Conservation (phyloP, 768 basidiomycete genomes). For the Lactarius hatsudake region DNA sequence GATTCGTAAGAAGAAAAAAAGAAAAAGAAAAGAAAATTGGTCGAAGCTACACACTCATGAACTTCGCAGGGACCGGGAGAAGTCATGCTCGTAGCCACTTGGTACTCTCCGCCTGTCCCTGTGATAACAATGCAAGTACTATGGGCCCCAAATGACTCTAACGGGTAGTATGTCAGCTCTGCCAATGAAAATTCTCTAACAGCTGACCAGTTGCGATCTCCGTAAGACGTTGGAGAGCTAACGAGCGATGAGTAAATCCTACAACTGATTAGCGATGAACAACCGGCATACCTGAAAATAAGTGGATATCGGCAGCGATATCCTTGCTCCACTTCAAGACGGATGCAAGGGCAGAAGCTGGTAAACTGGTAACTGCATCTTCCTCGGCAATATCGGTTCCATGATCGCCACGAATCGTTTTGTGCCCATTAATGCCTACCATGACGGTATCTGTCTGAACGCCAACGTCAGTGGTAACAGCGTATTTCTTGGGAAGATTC, state of each 20-base stretch:
- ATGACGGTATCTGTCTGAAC: conserved; percentile 51
- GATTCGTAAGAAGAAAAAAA: not conserved
- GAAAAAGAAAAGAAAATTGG: no score
- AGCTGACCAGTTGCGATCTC: conserved; percentile 63
- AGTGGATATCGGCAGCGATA: conserved; percentile 69
- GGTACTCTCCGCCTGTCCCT: conserved; percentile 67
- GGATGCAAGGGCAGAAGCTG: conserved; percentile 59
- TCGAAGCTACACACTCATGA: conserved; percentile 51
- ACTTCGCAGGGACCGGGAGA: conserved; percentile 61
- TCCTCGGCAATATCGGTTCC: conserved; percentile 45
- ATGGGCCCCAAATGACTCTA: conserved; percentile 66
- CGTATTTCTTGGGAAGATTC: conserved; percentile 49
- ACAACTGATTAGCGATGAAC: conserved; percentile 8
- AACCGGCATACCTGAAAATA: conserved; percentile 50
- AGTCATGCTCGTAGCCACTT: conserved; percentile 62
- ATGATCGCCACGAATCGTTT: conserved; percentile 33
- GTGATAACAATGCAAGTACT: conserved; percentile 67
- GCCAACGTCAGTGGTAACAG: conserved; percentile 59
- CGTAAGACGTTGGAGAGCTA: conserved; percentile 62
- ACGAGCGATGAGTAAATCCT: conserved; percentile 25
- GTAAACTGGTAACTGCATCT: conserved; percentile 52
- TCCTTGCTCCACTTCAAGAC: conserved; percentile 75
- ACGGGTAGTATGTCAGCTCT: not conserved
- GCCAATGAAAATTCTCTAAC: not conserved
- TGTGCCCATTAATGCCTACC: conserved; percentile 35